Percentiles rank a stretch among this genome's conserved stretches.
phyloP scores from a whole-genome alignment of 495 filamentous ascomycete species.

The Talaromyces nanjingensis region DNA sequence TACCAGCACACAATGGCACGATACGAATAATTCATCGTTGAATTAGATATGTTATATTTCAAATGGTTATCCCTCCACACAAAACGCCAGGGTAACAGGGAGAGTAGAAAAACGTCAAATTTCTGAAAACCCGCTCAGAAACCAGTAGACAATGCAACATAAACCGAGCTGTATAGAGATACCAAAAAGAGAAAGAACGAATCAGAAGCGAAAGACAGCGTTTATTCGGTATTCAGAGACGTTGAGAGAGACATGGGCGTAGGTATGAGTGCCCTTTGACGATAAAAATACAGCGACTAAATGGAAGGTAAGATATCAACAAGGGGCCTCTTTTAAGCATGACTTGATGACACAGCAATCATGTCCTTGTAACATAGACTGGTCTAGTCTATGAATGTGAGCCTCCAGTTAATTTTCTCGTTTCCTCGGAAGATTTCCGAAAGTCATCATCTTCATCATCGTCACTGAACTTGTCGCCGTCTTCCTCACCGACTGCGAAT shows the following conservation, averaged over 20 bases:
- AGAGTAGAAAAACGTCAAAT: neutral
- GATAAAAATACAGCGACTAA: slow-evolving; percentile 1
- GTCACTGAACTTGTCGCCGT: slow-evolving; percentile 65
- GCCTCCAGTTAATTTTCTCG: slow-evolving; percentile 54
- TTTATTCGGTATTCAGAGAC: neutral
- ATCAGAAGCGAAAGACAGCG: neutral
- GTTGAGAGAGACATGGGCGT: neutral
- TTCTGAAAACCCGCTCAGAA: neutral
- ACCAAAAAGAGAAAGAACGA: neutral
- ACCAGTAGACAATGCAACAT: neutral
- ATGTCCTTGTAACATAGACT: neutral
- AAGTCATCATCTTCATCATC: slow-evolving; percentile 56
- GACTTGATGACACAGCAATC: neutral
- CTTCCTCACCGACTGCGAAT: slow-evolving; percentile 84
- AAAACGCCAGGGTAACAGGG: neutral
- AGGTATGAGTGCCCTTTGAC: neutral
- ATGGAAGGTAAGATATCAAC: neutral
- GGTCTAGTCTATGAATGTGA: neutral
- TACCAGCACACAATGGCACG: neutral
- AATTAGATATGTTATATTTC: neutral
- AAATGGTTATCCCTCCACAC: neutral
- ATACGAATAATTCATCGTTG: neutral
- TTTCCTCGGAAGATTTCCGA: slow-evolving; percentile 45
- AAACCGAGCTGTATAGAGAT: neutral
- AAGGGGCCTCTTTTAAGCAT: neutral